phyloP scores from a whole-genome alignment of 2,329 filamentous ascomycete species.

The Trichoderma citrinoviride region DNA sequence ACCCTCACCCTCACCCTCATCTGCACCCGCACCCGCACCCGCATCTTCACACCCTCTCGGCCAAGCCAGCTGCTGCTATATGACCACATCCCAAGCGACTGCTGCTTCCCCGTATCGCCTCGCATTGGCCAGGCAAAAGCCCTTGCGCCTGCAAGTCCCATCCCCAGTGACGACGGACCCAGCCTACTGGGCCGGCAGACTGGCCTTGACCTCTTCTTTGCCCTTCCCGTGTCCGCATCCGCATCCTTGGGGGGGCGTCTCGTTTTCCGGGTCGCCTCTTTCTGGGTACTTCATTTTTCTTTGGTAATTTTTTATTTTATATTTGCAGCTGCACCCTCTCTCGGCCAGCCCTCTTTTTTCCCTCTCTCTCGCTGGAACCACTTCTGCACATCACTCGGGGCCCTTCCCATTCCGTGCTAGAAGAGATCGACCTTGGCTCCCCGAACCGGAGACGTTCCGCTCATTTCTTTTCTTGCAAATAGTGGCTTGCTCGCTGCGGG shows the following conservation, averaged over 20 bases:
- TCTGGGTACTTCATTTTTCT: no score
- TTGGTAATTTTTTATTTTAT: neutral
- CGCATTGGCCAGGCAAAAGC: slow-evolving; percentile 15
- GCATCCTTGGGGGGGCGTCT: slow-evolving; percentile 8
- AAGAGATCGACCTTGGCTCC: slow-evolving; percentile 14
- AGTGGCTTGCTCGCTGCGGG: neutral
- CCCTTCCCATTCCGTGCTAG: slow-evolving; percentile 12
- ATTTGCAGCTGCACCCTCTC: slow-evolving; percentile 10
- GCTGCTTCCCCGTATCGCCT: neutral
- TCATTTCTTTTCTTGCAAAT: neutral
- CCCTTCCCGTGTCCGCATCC: neutral
- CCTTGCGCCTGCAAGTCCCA: neutral
- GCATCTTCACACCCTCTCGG: no score
- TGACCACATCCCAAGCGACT: slow-evolving; percentile 17
- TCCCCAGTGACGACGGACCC: slow-evolving; percentile 13
- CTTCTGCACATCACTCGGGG: slow-evolving; percentile 17
- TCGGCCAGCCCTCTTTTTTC: neutral
- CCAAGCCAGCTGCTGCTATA: no score
- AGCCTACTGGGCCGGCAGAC: slow-evolving; percentile 14
- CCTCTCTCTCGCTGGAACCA: neutral
- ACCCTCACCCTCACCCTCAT: no score
- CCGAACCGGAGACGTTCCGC: slow-evolving; percentile 3
- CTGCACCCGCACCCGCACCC: no score
- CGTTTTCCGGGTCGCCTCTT: neutral
- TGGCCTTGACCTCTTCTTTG: neutral